Conservation (phyloP, 2,329 filamentous ascomycete genomes). For the Colletotrichum musae region DNA sequence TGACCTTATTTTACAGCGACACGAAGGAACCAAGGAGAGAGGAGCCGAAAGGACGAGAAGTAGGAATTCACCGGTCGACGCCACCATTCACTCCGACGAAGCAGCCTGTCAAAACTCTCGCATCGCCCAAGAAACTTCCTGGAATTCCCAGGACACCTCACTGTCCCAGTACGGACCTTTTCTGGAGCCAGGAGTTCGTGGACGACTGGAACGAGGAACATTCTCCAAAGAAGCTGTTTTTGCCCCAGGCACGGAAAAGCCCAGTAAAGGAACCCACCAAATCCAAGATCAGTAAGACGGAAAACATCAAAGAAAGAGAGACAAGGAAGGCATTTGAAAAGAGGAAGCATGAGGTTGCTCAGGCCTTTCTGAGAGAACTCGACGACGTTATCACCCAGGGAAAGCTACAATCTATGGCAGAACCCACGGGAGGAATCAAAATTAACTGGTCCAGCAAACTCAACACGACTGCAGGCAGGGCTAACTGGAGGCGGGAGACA, state of each 20-base stretch:
- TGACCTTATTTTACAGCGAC: conserved; percentile 3
- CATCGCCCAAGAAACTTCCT: conserved; percentile 51
- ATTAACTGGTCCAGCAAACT: conserved; percentile 84
- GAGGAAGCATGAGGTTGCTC: conserved; percentile 74
- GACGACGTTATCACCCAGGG: conserved; percentile 75
- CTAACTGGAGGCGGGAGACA: conserved; percentile 78
- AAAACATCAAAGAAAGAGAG: conserved; percentile 51
- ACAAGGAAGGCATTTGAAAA: conserved; percentile 74
- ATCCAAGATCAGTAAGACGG: conserved; percentile 39
- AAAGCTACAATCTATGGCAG: conserved; percentile 70
- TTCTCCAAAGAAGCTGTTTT: conserved; percentile 62
- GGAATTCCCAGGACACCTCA: conserved; percentile 69
- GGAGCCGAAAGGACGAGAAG: neutral
- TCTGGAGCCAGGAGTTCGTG: conserved; percentile 72
- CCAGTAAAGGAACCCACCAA: conserved; percentile 48
- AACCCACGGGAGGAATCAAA: conserved; percentile 77
- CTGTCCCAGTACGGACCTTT: conserved; percentile 67
- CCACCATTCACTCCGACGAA: conserved; percentile 42
- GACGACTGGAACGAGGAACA: conserved; percentile 77
- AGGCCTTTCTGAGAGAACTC: conserved; percentile 77
- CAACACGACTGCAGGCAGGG: conserved; percentile 83
- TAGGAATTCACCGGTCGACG: neutral
- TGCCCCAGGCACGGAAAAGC: conserved; percentile 45
- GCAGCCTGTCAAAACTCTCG: conserved; percentile 42
- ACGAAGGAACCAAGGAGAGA: neutral